Conservation (phyloP, 345 rosid species). For the Cardiospermum halicacabum region DNA sequence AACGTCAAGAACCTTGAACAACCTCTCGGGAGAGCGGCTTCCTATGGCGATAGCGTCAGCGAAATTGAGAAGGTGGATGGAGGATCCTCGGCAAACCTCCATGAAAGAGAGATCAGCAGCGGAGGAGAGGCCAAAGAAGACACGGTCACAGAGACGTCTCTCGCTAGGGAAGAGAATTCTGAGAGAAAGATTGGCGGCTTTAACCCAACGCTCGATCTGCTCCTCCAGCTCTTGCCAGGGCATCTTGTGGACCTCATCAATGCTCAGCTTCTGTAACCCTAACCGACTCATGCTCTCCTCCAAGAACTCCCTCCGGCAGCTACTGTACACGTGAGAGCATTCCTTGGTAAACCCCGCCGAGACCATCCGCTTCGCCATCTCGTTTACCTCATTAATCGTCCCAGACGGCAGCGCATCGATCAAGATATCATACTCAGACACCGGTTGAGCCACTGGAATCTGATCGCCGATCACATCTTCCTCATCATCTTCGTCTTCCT, state of each 20-base stretch:
- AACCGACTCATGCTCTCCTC: constrained; percentile 77
- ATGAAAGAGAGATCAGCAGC: constrained; percentile 80
- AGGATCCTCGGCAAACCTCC: constrained; percentile 89
- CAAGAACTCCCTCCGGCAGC: constrained; percentile 72
- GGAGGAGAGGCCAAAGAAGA: constrained; percentile 60
- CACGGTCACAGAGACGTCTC: constrained; percentile 85
- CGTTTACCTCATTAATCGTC: constrained; percentile 71
- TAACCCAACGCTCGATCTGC: constrained; percentile 84
- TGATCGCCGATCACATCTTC: constrained; percentile 25
- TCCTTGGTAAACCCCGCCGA: constrained; percentile 67
- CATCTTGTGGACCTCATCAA: constrained; percentile 76
- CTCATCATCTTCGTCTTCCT: constrained; percentile 42
- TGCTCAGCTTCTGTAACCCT: constrained; percentile 68
- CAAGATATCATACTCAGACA: constrained; percentile 64
- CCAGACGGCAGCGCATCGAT: constrained; percentile 88
- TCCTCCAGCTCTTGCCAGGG: constrained; percentile 77
- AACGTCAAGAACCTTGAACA: constrained; percentile 81
- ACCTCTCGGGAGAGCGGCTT: constrained; percentile 74
- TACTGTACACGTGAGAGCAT: constrained; percentile 73
- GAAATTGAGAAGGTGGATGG: constrained; percentile 67
- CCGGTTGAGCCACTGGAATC: constrained; percentile 79
- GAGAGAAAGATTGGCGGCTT: constrained; percentile 65
- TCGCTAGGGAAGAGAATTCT: constrained; percentile 89
- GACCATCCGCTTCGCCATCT: constrained; percentile 87
- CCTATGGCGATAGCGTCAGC: constrained; percentile 73